Percentiles rank a stretch among this genome's conserved stretches.
phyloP scores from a whole-genome alignment of 1,139 yeast species.

The Blastobotrys indianensis region DNA sequence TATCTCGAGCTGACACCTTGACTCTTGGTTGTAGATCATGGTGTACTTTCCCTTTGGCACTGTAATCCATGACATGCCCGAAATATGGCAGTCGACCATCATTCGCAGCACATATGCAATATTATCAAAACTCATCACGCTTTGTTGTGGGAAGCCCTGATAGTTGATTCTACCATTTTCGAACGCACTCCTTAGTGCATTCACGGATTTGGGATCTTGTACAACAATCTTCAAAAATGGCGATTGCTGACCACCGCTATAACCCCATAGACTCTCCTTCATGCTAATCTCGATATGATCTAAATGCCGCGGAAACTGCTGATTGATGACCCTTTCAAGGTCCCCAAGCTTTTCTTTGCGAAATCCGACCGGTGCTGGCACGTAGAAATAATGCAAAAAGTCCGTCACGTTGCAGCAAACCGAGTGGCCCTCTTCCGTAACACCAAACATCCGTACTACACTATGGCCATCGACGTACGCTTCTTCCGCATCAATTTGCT shows the following conservation, averaged over 20 bases:
- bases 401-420: conserved; percentile 87
- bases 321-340: conserved; percentile 40
- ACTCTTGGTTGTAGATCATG: conserved; percentile 41
- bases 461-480: conserved; percentile 45
- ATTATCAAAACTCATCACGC: conserved; percentile 79
- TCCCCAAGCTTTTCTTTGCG: conserved; percentile 46
- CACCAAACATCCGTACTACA: conserved; percentile 83
- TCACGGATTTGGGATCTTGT: conserved; percentile 58
- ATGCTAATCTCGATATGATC: conserved; percentile 55
- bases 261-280: conserved; percentile 94
- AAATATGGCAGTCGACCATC: conserved; percentile 81
- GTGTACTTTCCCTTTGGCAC: conserved; percentile 69
- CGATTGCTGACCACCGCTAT: conserved; percentile 65
- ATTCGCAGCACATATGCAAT: conserved; percentile 77
- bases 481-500: conserved; percentile 95
- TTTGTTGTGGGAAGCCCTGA: conserved; percentile 34
- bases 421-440: conserved; percentile 79
- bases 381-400: conserved; percentile 83
- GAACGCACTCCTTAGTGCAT: conserved; percentile 67
- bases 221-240: conserved; percentile 75
- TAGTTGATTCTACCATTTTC: conserved; percentile 76
- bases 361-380: conserved; percentile 83
- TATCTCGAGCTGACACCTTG: conserved; percentile 85
- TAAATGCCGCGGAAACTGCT: conserved; percentile 15
- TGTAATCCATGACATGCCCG: conserved; percentile 98